Percentiles rank a stretch among this genome's conserved stretches.
phyloP scores from a whole-genome alignment of 768 basidiomycete genomes.

The Russula sp. region DNA sequence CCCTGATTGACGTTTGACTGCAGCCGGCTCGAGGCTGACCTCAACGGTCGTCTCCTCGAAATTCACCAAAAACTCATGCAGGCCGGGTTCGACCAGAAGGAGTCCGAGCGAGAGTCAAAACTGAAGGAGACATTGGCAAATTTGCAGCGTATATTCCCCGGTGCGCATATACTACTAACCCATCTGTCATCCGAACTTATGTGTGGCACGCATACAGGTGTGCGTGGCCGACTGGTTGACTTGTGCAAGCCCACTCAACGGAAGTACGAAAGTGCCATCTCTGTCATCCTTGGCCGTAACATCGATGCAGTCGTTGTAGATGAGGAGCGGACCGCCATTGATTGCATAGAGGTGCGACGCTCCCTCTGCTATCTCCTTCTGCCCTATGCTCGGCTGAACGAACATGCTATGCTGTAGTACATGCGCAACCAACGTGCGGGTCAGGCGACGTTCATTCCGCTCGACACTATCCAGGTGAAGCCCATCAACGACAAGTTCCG shows the following conservation, averaged over 20 bases:
- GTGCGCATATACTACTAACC: slow-evolving; percentile 33
- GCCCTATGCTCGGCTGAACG: not conserved
- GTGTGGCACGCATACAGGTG: slow-evolving; percentile 44
- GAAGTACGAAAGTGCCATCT: slow-evolving; percentile 89
- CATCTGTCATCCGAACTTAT: not conserved
- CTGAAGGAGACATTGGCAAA: slow-evolving; percentile 82
- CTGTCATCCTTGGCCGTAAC: slow-evolving; percentile 88
- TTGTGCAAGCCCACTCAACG: slow-evolving; percentile 90
- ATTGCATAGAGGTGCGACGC: slow-evolving; percentile 81
- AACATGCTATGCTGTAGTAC: slow-evolving; percentile 47
- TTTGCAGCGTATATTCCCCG: slow-evolving; percentile 86
- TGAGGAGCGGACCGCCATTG: slow-evolving; percentile 93
- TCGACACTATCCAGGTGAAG: slow-evolving; percentile 96
- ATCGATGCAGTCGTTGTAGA: slow-evolving; percentile 96
- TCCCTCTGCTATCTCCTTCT: not conserved
- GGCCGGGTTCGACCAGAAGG: slow-evolving; percentile 83
- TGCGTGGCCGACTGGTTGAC: slow-evolving; percentile 88
- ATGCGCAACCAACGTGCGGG: slow-evolving; percentile 93
- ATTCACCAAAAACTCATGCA: slow-evolving; percentile 81
- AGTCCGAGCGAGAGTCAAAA: slow-evolving; percentile 76
- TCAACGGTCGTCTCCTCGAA: slow-evolving; percentile 84
- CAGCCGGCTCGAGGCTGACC: slow-evolving; percentile 86
- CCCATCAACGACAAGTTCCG: slow-evolving; percentile 93
- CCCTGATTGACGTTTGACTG: not conserved
- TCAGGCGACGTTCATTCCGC: slow-evolving; percentile 95